Evolutionary conservation across 1,284 basidiomycete genomes (phyloP), one percentile per base, ranked within the genome.

Genomic region (Cryptococcus sp.): DNA sequence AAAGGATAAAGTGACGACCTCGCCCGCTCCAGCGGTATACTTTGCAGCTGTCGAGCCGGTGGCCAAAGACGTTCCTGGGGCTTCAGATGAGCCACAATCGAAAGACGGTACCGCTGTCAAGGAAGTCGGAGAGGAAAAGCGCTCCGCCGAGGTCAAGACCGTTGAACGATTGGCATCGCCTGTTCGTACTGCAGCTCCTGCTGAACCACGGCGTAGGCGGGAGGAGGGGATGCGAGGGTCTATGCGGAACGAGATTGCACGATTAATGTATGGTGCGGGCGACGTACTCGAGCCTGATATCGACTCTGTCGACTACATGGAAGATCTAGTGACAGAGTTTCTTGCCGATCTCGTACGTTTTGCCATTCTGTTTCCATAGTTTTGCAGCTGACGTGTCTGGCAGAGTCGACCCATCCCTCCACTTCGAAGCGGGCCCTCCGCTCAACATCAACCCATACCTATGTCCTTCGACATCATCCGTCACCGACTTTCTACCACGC

Each of bases 261-360:
- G 69, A 20, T 57, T 77, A 41, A 76, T 77, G 76, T 77, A 74
- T 58, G 74, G 70, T 3, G 63, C 67, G 15, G 76, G 76, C 5
- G 76, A 77, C 47, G 74, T 72, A 1, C 45, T 42, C 2, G 70
- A 75, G 27, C 76, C 76, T 5, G 67, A 68, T 41, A 50, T 68
- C 25, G 71, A 76, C 49, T 66, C 76, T 1, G 71, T 76, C 35
- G 74, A 77, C 46, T 73, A 68, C 45, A 63, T 77, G 57, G 76
- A 77, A 60, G 76, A 77, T 60, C 60, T 78, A 46, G 65, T 73
- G 0, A 62, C 70, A 13, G 71, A 73, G 35, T 76, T 74, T 55
- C 51, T 76, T 1, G 59, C 71, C 2, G 76, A 77, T 53, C 60
- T 76, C n/a, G 69, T 71, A 27, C 62, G 67, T 61, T n/a, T 1